Evolutionary conservation across 768 basidiomycete genomes (phyloP).

Genomic region (Hygrophorus pudorinus): DNA sequence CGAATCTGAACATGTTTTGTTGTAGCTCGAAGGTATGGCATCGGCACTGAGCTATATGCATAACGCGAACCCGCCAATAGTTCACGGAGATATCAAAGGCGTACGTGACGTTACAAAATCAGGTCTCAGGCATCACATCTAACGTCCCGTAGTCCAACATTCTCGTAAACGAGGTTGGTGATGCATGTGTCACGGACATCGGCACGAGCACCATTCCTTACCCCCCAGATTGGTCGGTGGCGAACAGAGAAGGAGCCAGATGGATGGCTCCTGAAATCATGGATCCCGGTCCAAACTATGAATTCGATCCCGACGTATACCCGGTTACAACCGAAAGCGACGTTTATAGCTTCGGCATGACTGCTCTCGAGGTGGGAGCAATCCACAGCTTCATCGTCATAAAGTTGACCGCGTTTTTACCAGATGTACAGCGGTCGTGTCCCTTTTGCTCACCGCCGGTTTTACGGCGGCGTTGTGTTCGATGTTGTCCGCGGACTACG

Average conservation of each 20-base stretch:
- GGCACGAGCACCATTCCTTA: slow-evolving; percentile 11
- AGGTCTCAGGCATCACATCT: background rate
- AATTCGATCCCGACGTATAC: background rate
- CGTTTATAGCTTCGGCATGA: slow-evolving; percentile 19
- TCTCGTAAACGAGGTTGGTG: slow-evolving; percentile 14
- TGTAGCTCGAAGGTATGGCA: slow-evolving; percentile 11
- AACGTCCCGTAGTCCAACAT: slow-evolving; percentile 16
- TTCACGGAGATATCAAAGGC: slow-evolving; percentile 19
- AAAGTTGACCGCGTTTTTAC: background rate
- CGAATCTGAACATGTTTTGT: background rate
- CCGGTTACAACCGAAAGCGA: slow-evolving; percentile 9
- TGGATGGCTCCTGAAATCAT: slow-evolving; percentile 26
- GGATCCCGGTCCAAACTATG: slow-evolving; percentile 3
- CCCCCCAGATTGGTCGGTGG: background rate
- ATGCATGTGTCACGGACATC: slow-evolving; percentile 20
- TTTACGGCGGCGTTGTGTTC: background rate
- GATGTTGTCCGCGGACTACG: slow-evolving; percentile 2
- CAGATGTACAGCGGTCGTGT: slow-evolving; percentile 2
- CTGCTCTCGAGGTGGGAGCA: slow-evolving; percentile 15
- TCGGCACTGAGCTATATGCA: slow-evolving; percentile 18
- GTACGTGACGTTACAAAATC: slow-evolving; percentile 5
- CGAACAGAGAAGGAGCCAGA: slow-evolving; percentile 12
- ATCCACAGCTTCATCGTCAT: background rate
- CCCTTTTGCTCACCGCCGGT: background rate
- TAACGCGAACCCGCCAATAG: slow-evolving; percentile 4